phyloP scores from a whole-genome alignment of 2,329 filamentous ascomycete species.

The Rutstroemia sydowiana region DNA sequence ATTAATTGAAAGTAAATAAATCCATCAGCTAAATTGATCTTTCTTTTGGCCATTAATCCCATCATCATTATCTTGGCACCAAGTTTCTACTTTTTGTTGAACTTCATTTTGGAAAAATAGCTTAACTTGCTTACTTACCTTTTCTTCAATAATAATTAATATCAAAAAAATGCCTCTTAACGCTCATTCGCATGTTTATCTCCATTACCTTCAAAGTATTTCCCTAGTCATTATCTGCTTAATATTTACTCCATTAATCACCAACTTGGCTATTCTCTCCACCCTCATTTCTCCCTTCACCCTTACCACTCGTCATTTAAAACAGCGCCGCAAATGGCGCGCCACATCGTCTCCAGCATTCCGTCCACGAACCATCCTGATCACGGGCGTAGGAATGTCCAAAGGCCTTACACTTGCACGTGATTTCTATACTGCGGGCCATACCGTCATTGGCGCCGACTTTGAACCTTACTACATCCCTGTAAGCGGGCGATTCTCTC shows the following conservation, averaged over 20 bases:
- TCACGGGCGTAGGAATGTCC: slow-evolving; percentile 67
- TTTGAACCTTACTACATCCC: slow-evolving; percentile 42
- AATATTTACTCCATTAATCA: slow-evolving; percentile 20
- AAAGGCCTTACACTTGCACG: slow-evolving; percentile 63
- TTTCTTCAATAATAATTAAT: too few relatives aligned
- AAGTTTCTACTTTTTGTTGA: too few relatives aligned
- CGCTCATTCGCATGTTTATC: slow-evolving; percentile 13
- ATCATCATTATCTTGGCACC: too few relatives aligned
- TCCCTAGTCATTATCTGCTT: slow-evolving; percentile 33
- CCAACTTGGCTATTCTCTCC: slow-evolving; percentile 15
- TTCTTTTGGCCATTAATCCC: too few relatives aligned
- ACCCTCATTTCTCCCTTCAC: slow-evolving; percentile 14
- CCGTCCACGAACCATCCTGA: slow-evolving; percentile 45
- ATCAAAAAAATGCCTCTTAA: slow-evolving; percentile 4
- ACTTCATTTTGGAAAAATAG: too few relatives aligned
- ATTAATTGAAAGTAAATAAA: too few relatives aligned
- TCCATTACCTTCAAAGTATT: slow-evolving; percentile 41
- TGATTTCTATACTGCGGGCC: slow-evolving; percentile 54
- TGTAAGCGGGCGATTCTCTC: slow-evolving; percentile 51
- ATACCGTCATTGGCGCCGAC: slow-evolving; percentile 67
- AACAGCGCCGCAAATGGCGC: slow-evolving; percentile 17
- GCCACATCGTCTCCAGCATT: slow-evolving; percentile 6
- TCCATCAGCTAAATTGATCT: too few relatives aligned
- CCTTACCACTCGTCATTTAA: slow-evolving; percentile 10
- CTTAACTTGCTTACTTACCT: too few relatives aligned